phyloP scores from a whole-genome alignment of 306 rosid species.

The Prunus campanulata region DNA sequence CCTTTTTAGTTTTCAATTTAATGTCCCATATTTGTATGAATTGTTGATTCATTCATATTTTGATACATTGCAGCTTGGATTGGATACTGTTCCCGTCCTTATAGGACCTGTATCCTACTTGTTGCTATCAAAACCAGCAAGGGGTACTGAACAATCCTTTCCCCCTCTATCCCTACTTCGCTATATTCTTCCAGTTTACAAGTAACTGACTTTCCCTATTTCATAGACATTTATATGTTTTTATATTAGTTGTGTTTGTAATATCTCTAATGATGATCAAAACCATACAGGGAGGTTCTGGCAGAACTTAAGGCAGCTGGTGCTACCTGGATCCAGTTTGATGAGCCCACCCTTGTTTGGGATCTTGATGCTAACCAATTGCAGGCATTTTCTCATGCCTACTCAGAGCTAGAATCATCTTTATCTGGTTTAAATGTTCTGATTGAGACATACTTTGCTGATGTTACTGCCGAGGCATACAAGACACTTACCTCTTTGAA shows the following conservation, averaged over 20 bases:
- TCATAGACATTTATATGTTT: constrained; percentile 3
- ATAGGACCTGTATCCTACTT: constrained; percentile 83
- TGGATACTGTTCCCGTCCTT: constrained; percentile 74
- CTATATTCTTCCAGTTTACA: constrained; percentile 69
- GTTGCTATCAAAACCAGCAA: constrained; percentile 78
- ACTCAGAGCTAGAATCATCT: constrained; percentile 60
- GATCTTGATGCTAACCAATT: constrained; percentile 70
- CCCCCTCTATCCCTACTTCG: constrained; percentile 55
- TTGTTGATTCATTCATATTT: neutral
- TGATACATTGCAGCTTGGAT: constrained; percentile 54
- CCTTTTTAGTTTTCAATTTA: neutral
- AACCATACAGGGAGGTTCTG: constrained; percentile 62
- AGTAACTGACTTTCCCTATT: constrained; percentile 34
- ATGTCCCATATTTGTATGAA: neutral
- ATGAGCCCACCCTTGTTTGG: constrained; percentile 74
- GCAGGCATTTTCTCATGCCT: constrained; percentile 60
- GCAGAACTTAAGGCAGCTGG: constrained; percentile 80
- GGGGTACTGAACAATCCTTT: constrained; percentile 68
- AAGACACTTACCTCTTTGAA: constrained; percentile 67
- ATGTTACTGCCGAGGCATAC: constrained; percentile 68
- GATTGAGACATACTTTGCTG: constrained; percentile 76
- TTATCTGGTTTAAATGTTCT: constrained; percentile 69
- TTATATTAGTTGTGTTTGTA: neutral
- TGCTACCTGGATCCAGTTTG: constrained; percentile 83
- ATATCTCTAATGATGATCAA: neutral